Evolutionary conservation across 139 green algal genomes (phyloP).

Genomic region (Eudorina sp.): DNA sequence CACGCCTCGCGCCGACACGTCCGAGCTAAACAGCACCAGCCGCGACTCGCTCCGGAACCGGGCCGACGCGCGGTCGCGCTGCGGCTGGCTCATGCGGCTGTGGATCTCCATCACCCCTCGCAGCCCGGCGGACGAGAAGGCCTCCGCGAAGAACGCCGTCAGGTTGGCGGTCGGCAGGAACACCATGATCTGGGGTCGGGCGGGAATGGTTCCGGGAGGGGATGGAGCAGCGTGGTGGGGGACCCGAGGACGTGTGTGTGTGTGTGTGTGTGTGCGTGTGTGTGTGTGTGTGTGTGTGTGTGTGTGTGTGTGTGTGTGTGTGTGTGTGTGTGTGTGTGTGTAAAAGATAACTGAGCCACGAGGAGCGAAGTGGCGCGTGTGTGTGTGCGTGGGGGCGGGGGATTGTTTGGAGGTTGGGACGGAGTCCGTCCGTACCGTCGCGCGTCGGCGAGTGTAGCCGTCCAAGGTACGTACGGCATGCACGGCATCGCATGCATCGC

Average conservation of each 20-base stretch:
- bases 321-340: not conserved
- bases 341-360: too few relatives aligned
- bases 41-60: constrained; percentile 76
- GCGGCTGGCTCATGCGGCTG: constrained; percentile 85
- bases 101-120: constrained; percentile 89
- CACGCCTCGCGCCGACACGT: constrained; percentile 94
- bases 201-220: not conserved
- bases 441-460: too few relatives aligned
- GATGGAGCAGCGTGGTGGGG: not conserved
- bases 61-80: constrained; percentile 68
- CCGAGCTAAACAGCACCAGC: constrained; percentile 87
- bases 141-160: constrained; percentile 72
- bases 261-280: not conserved
- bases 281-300: too few relatives aligned
- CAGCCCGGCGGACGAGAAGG: constrained; percentile 59
- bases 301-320: not conserved
- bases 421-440: too few relatives aligned
- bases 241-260: not conserved
- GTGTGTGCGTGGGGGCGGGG: too few relatives aligned
- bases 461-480: too few relatives aligned
- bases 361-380: too few relatives aligned
- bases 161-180: constrained; percentile 93
- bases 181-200: constrained; percentile 83
- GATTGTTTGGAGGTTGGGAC: too few relatives aligned
- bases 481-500: too few relatives aligned